Base-by-base conservation (phyloP, 805 yeast genomes). In the Schwanniomyces polymorphus region DNA sequence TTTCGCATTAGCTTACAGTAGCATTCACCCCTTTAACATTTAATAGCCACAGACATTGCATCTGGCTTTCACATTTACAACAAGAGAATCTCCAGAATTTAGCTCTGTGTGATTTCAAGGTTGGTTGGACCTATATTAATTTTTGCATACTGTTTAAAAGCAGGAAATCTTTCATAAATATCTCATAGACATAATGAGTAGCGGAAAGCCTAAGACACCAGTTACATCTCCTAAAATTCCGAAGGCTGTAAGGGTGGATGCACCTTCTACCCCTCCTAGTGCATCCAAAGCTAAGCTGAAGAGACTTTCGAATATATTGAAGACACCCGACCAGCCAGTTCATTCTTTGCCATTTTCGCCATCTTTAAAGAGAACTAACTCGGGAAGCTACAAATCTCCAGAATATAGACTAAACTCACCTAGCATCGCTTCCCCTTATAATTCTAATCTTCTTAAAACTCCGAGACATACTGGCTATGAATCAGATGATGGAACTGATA, bases 311-410 rank as follows among this genome's bases (percentile, higher is more conserved):
- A 43, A 48, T 31, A 64, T 59, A 41, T 58, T 72, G 27, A 55
- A 61, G 26, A 72, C 76, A 3, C 76, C 77, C 0, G 76, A 72
- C 28, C 71, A 65, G 38, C 47, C 52, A 16, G 42, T 34, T 14
- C 63, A 60, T 28, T 44, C 42, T 18, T 48, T 70, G 17, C 76
- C 76, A 33, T 63, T 68, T 45, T 64, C 74, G 9, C 78, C 78
- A 5, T 61, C 70, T n/a, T 51, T 65, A 42, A 72, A 72, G 47
- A 53, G 76, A 23, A 57, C 67, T 41, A 64, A 53, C 45, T 60
- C 66, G 1, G 69, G 67, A 16, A 51, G 47, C 42, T 55, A 54
- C 35, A 61, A 62, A 49, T 62, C 70, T n/a, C 76, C 75, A 1
- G 75, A 68, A 43, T 62, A 59, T 47, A 60, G 58, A 41, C 51